Evolutionary conservation across 176 grass and related monocot species (phyloP).

Genomic region (Tillandsia leiboldiana): DNA sequence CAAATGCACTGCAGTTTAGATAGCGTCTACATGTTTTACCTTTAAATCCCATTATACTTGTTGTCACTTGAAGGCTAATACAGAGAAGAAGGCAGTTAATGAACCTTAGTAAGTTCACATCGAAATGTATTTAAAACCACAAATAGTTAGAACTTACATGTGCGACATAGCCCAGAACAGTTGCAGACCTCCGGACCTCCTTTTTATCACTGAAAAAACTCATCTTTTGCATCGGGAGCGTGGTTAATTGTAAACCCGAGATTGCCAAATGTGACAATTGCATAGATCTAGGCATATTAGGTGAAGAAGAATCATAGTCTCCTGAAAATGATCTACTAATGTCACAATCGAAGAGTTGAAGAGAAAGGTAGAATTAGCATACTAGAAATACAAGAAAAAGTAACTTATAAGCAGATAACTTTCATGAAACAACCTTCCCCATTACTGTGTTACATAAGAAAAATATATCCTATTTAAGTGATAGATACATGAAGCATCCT

Average conservation of each 20-base stretch:
- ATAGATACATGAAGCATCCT: no score
- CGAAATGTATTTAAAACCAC: background rate
- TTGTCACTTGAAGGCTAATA: no score
- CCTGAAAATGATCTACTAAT: conserved; percentile 25
- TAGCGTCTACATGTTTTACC: no score
- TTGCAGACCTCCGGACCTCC: conserved; percentile 55
- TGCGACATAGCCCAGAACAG: conserved; percentile 66
- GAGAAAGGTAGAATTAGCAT: background rate
- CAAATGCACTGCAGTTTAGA: no score
- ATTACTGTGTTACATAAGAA: no score
- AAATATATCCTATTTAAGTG: no score
- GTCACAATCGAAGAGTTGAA: background rate
- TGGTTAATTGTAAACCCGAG: conserved; percentile 55
- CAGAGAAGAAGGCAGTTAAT: background rate
- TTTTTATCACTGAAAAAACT: conserved; percentile 80
- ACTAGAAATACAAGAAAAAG: background rate
- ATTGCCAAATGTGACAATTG: conserved; percentile 40
- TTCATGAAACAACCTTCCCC: no score
- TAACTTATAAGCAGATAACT: no score
- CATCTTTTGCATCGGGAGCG: conserved; percentile 32
- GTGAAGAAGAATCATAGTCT: conserved; percentile 21
- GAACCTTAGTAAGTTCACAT: background rate
- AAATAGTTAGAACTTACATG: conserved; percentile 45
- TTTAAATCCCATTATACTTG: no score
- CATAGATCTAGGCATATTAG: conserved; percentile 32